Evolutionary conservation across 1,284 basidiomycete genomes (phyloP).

Genomic region (Sphagnurus paluster): DNA sequence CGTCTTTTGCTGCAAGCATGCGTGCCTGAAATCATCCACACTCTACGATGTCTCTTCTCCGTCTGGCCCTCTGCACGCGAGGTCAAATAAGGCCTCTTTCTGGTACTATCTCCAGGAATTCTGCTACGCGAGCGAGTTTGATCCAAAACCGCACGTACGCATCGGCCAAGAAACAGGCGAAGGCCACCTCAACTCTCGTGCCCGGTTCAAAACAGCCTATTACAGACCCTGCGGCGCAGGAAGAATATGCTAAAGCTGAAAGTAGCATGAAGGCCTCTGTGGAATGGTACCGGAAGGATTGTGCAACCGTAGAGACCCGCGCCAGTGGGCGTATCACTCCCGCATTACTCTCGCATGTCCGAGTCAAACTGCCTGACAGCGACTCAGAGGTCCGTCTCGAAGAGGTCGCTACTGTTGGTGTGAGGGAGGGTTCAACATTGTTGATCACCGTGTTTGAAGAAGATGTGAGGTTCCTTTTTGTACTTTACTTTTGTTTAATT

Average conservation of each 20-base stretch:
- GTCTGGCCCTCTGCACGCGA: slow-evolving; percentile 3
- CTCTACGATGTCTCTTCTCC: slow-evolving; percentile 9
- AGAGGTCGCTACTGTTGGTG: slow-evolving; percentile 74
- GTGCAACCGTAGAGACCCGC: slow-evolving; percentile 64
- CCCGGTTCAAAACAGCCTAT: slow-evolving; percentile 61
- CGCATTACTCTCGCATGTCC: slow-evolving; percentile 65
- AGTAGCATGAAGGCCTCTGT: slow-evolving; percentile 61
- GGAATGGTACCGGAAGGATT: slow-evolving; percentile 73
- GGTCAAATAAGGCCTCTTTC: slow-evolving; percentile 1
- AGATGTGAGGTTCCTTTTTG: slow-evolving; percentile 45
- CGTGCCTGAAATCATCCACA: not conserved
- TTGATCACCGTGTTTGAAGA: slow-evolving; percentile 76
- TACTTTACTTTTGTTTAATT: slow-evolving; percentile 7
- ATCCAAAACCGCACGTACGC: slow-evolving; percentile 16
- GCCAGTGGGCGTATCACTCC: slow-evolving; percentile 76
- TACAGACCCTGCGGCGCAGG: slow-evolving; percentile 45
- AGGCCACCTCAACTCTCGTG: slow-evolving; percentile 51
- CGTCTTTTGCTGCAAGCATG: not conserved
- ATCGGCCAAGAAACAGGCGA: slow-evolving; percentile 26
- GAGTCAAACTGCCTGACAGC: slow-evolving; percentile 49
- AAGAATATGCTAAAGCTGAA: slow-evolving; percentile 60
- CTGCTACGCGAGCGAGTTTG: not conserved
- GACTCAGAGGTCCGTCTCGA: slow-evolving; percentile 49
- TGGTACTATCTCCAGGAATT: not conserved
- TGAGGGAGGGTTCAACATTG: slow-evolving; percentile 70